Evolutionary conservation across 495 filamentous ascomycete genomes (phyloP).

Genomic region (Staphylotrichum longicolle): DNA sequence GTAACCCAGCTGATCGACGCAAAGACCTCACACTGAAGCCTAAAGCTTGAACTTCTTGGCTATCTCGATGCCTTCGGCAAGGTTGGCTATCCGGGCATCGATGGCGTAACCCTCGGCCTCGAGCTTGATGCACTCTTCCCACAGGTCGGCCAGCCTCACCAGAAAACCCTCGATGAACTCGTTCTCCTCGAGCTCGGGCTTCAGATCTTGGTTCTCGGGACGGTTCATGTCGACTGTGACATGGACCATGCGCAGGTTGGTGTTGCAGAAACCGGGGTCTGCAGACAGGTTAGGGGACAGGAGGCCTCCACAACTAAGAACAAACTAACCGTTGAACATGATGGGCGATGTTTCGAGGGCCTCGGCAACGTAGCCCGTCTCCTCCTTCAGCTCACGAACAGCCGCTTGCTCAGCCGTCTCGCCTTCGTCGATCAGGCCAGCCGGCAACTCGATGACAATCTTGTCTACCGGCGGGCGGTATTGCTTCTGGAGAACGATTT

Average conservation of each 20-base stretch:
- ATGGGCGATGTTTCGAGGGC: slow-evolving; percentile 65
- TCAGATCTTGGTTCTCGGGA: slow-evolving; percentile 63
- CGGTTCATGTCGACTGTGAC: slow-evolving; percentile 72
- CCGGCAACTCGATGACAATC: slow-evolving; percentile 78
- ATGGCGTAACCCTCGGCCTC: slow-evolving; percentile 78
- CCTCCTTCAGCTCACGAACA: slow-evolving; percentile 86
- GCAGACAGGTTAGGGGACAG: neutral
- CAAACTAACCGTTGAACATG: slow-evolving; percentile 74
- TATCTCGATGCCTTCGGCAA: slow-evolving; percentile 84
- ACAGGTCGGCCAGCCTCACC: slow-evolving; percentile 63
- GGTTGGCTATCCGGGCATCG: slow-evolving; percentile 77
- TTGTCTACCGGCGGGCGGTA: slow-evolving; percentile 81
- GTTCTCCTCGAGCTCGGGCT: slow-evolving; percentile 77
- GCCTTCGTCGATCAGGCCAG: slow-evolving; percentile 78
- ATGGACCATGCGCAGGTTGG: slow-evolving; percentile 80
- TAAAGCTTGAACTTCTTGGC: slow-evolving; percentile 55
- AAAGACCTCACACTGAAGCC: too few relatives aligned
- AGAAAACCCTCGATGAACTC: slow-evolving; percentile 89
- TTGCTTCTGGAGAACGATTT: slow-evolving; percentile 83
- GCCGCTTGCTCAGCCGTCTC: slow-evolving; percentile 79
- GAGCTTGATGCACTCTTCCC: slow-evolving; percentile 62
- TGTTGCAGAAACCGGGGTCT: slow-evolving; percentile 81
- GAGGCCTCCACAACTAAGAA: neutral
- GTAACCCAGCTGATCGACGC: neutral
- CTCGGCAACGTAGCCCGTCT: slow-evolving; percentile 84